phyloP scores from a whole-genome alignment of 2,329 filamentous ascomycete species.

The Westerdykella sp. region DNA sequence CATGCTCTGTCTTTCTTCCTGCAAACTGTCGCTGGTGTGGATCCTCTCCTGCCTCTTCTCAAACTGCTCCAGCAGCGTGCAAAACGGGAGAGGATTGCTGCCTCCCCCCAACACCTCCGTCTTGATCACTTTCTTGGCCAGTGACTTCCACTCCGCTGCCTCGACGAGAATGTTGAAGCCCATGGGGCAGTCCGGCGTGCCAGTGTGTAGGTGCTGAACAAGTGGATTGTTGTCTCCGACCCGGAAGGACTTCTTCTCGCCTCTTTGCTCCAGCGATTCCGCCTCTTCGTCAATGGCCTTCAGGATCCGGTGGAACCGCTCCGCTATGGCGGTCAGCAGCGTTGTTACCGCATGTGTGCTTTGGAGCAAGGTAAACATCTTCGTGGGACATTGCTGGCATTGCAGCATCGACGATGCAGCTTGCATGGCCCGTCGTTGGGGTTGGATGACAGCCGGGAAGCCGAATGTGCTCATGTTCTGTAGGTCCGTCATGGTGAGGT shows the following conservation, averaged over 20 bases:
- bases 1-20: conserved; percentile 16
- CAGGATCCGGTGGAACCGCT: conserved; percentile 40
- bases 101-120: conserved; percentile 39
- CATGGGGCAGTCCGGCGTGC: conserved; percentile 38
- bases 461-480: conserved; percentile 33
- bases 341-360: conserved; percentile 41
- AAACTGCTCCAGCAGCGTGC: conserved; percentile 34
- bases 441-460: conserved; percentile 41
- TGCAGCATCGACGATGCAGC: conserved; percentile 35
- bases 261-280: conserved; percentile 19
- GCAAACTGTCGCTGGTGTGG: conserved; percentile 26
- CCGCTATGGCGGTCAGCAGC: conserved; percentile 38
- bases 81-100: conserved; percentile 24
- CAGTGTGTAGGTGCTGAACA: conserved; percentile 40
- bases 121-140: conserved; percentile 43
- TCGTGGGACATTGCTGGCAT: conserved; percentile 40
- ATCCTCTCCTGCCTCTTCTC: conserved; percentile 40
- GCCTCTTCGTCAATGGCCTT: conserved; percentile 38
- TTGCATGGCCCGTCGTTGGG: conserved; percentile 39
- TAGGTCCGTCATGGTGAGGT: conserved; percentile 40
- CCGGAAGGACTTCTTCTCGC: conserved; percentile 38
- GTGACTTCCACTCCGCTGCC: conserved; percentile 38
- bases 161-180: conserved; percentile 42
- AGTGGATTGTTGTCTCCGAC: conserved; percentile 39
- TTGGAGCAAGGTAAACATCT: conserved; percentile 40